Evolutionary conservation across 805 yeast species (phyloP).

Genomic region (Grigorovia transvaalensis): DNA sequence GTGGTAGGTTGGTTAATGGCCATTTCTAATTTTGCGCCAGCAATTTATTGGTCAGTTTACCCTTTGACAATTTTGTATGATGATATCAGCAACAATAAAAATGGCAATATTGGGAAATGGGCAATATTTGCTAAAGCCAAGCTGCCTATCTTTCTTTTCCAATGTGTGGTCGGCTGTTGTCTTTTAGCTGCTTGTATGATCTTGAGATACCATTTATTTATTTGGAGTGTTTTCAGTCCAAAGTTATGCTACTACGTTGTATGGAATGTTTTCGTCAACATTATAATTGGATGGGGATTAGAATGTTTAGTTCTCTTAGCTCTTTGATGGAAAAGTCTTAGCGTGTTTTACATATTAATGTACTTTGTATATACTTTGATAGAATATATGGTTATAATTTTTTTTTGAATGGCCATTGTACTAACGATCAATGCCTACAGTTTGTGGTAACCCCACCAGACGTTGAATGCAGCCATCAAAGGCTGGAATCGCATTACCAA

Average conservation of each 20-base stretch:
- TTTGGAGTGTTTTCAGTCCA: conserved; percentile 98
- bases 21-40: conserved; percentile 74
- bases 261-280: conserved; percentile 53
- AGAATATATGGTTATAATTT: too few relatives aligned
- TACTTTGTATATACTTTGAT: not conserved
- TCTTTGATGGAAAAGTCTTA: not conserved
- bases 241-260: conserved; percentile 69
- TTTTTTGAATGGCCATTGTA: too few relatives aligned
- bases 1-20: conserved; percentile 72
- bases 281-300: conserved; percentile 31
- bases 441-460: too few relatives aligned
- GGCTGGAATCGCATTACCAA: too few relatives aligned
- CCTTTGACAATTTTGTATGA: conserved; percentile 15
- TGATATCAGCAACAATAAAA: conserved; percentile 8
- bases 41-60: conserved; percentile 64
- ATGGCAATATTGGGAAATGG: conserved; percentile 7
- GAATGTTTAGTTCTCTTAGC: conserved; percentile 5
- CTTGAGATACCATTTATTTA: conserved; percentile 76
- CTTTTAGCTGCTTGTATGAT: conserved; percentile 60
- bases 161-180: conserved; percentile 46
- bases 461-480: too few relatives aligned
- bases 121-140: conserved; percentile 10
- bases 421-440: too few relatives aligned
- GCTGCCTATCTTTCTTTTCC: conserved; percentile 37
- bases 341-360: too few relatives aligned